Evolutionary conservation across 106 monocot genomes (phyloP), one percentile per base, ranked within the genome.

Genomic region (Narthecium ossifragum): DNA sequence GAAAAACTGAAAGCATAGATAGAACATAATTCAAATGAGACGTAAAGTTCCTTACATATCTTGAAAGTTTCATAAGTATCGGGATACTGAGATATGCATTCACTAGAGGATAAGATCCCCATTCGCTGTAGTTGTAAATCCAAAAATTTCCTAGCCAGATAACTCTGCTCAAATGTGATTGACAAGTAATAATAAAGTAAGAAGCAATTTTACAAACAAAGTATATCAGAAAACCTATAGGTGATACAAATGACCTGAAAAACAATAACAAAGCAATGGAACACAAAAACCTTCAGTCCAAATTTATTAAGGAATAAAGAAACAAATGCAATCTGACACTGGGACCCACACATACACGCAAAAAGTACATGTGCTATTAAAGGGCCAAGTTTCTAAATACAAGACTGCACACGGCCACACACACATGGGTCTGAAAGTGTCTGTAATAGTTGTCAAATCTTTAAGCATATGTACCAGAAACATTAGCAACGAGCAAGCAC

Each of bases 61-160:
- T 78, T 85, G 51, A 85, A 88, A 29, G 51, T 82, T 59, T 88
- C 79, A 65, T 74, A 57, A 50, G 82, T 66, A 20, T 88, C 65
- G 39, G 53, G 40, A 65, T 70, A 61, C 43, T 46, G 57, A 23
- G 88, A 67, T 59, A 93, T 80, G 64, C 72, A 81, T 65, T 85
- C 93, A 61, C 29, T 43, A 46, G 85, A 66, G 28, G 82, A 79
- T 58, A 93, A 66, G 51, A 50, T 46, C 21, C 78, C 88, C 43
- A 82, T 79, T 47, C 55, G 45, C 50, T 80, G 76, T 26, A 93
- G 67, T 43, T 93, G 88, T 36, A 54, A 71, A 55, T 88, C 62
- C 73, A 93, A 72, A 46, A 82, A 88, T 57, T 88, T 85, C 67
- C 79, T 72, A 17, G 78, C 88, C 22, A 88, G 21, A 63, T 82